Conservation (phyloP, 345 rosid species). For the Abelmoschus esculentus region DNA sequence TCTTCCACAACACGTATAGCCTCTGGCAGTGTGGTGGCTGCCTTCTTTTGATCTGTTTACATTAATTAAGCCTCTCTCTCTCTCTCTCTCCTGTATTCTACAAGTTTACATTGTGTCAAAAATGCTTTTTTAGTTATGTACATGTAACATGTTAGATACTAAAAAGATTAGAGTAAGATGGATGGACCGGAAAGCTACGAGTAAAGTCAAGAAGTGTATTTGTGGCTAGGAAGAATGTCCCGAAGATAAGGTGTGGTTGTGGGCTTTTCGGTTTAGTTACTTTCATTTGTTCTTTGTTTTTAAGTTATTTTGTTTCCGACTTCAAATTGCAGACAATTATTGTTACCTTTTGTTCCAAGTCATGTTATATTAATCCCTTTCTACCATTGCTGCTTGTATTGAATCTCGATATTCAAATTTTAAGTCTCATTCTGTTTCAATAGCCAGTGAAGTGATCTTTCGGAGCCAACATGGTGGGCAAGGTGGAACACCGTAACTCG, state of each 20-base stretch:
- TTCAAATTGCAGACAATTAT: slow-evolving; percentile 25
- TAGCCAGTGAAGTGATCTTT: not conserved
- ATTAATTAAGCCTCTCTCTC: slow-evolving; percentile 4
- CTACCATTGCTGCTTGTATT: not conserved
- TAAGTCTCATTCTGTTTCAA: not conserved
- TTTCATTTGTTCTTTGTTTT: slow-evolving; percentile 12
- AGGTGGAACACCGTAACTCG: too few relatives aligned
- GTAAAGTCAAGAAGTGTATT: slow-evolving; percentile 26
- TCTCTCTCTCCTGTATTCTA: not conserved
- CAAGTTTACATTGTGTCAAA: not conserved
- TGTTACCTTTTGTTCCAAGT: slow-evolving; percentile 34
- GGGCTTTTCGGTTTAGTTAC: slow-evolving; percentile 24
- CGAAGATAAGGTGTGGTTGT: slow-evolving; percentile 5
- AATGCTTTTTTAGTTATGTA: slow-evolving; percentile 27
- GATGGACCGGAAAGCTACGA: slow-evolving; percentile 28
- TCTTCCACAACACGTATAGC: slow-evolving; percentile 19
- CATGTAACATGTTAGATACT: slow-evolving; percentile 46
- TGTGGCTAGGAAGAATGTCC: slow-evolving; percentile 30
- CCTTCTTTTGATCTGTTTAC: slow-evolving; percentile 9
- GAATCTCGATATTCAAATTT: not conserved
- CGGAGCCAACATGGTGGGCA: too few relatives aligned
- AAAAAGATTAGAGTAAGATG: slow-evolving; percentile 28
- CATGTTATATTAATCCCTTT: slow-evolving; percentile 20
- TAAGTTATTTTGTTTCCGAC: slow-evolving; percentile 29
- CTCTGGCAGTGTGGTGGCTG: slow-evolving; percentile 27